Base-by-base conservation (phyloP, 2,329 filamentous ascomycete species). In the Endothia cerciana region DNA sequence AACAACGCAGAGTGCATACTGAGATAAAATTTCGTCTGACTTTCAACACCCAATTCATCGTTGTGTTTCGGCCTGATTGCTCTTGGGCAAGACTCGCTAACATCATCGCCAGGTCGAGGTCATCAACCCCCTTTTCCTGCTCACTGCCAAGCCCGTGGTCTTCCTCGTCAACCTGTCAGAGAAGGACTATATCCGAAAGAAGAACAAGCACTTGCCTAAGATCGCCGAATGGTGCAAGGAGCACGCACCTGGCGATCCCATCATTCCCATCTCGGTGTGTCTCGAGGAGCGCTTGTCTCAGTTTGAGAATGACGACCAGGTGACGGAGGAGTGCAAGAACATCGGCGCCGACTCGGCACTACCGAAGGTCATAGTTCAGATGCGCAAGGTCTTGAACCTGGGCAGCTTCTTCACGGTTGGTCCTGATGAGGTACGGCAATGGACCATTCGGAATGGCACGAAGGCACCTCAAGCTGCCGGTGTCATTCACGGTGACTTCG, bases 381-480 rank as follows among this genome's bases (percentile, higher is more conserved):
- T 99, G 95, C 91, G 95, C 76, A 93, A 95, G 82, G 89, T 88
- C 19, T 85, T 99, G 72, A 91, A 95, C 80, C 86, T 99, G 51
- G 90, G 91, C 77, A 95, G 92, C 77, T 99, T 99, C 87, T 99
- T 99, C 89, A 99, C 95, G 62, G 94, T 91, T 41, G 95, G 95
- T 74, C 81, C 93, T 30, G 96, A 99, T 77, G 95, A 99, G 82
- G 95, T 99, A 70, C 88, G 95, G 73, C 95, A 99, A 82, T 99
- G 95, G 96, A 99, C 95, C 33, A 93, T 99, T 77, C 89, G 95
- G 67, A 94, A 92, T 75, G 94, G 93, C 73, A 97, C 91, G 76
- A 99, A 99, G 84, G 95, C 95, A n/a, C 95, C 95, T 22, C 91
- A 96, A 76, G 95, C 95, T 57, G 95, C 95, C 45, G 95, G 95